Conservation (phyloP, 257 asterid genomes). For the Solanum habrochaites region DNA sequence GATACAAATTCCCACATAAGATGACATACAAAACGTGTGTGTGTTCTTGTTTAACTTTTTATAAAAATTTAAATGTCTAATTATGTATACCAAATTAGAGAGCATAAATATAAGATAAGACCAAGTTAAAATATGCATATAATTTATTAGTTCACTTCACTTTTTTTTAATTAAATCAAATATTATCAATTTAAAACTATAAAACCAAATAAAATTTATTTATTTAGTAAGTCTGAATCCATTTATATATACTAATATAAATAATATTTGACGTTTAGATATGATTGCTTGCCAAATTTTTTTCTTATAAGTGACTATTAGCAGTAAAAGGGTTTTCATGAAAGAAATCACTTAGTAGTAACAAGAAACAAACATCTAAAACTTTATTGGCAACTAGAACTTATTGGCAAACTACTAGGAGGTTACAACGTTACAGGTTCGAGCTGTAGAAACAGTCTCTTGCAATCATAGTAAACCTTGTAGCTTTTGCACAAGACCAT, state of each 20-base stretch:
- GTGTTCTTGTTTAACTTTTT: too few relatives aligned
- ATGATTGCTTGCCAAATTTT: too few relatives aligned
- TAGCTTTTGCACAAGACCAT: slow-evolving; percentile 4
- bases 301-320: not conserved
- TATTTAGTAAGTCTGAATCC: not conserved
- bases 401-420: not conserved
- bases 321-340: not conserved
- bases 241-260: too few relatives aligned
- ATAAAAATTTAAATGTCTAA: too few relatives aligned
- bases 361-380: not conserved
- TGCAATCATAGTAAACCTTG: not conserved
- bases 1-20: too few relatives aligned
- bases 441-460: not conserved
- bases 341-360: not conserved
- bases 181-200: too few relatives aligned
- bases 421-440: not conserved
- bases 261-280: not conserved
- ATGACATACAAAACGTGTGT: too few relatives aligned
- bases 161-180: too few relatives aligned
- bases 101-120: too few relatives aligned
- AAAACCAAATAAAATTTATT: not conserved
- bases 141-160: not conserved
- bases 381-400: slow-evolving; percentile 6
- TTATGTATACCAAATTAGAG: too few relatives aligned
- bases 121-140: too few relatives aligned